Percentiles rank a stretch among this genome's conserved stretches.
These are phyloP conservation scores for Circinella umbellata DNA, from an alignment of 371 early-diverging fungal species.

Conservation along the genomic window DNA sequence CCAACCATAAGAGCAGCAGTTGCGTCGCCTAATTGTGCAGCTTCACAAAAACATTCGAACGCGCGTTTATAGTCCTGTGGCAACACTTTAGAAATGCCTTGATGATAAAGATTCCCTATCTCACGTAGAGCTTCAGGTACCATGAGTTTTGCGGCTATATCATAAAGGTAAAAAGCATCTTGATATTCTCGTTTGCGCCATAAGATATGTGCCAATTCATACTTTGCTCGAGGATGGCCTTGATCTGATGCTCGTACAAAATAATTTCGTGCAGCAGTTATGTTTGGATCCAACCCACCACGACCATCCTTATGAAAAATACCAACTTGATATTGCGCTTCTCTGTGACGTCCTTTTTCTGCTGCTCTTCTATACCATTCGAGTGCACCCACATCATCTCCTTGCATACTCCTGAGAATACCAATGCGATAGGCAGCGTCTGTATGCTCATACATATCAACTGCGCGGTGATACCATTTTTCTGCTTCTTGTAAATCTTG, in stretches of 20 bases:
- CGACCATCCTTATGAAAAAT: conserved; percentile 32
- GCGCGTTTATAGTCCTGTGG: conserved; percentile 25
- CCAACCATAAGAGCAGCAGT: conserved; percentile 29
- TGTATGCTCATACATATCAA: background rate
- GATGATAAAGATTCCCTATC: conserved; percentile 27
- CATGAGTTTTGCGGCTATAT: conserved; percentile 22
- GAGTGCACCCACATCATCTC: conserved; percentile 15
- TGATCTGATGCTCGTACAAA: conserved; percentile 37
- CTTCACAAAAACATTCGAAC: conserved; percentile 23
- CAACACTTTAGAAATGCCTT: conserved; percentile 19
- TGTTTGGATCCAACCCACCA: conserved; percentile 31
- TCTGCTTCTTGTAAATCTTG: conserved; percentile 26
- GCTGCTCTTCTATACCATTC: conserved; percentile 41
- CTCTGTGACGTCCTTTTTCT: conserved; percentile 27
- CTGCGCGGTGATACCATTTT: conserved; percentile 11
- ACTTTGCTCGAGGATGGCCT: conserved; percentile 38
- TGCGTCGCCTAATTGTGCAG: conserved; percentile 22
- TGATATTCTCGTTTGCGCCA: conserved; percentile 31
- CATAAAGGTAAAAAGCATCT: conserved; percentile 32
- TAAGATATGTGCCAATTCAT: conserved; percentile 33
- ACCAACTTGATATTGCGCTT: conserved; percentile 38
- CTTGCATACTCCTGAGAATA: conserved; percentile 8
- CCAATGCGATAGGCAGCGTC: conserved; percentile 27
- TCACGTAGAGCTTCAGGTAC: conserved; percentile 25
- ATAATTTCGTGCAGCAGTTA: conserved; percentile 34